These are phyloP conservation scores for Pistacia vera DNA, from an alignment of 345 rosid genomes.

Conservation along the genomic window DNA sequence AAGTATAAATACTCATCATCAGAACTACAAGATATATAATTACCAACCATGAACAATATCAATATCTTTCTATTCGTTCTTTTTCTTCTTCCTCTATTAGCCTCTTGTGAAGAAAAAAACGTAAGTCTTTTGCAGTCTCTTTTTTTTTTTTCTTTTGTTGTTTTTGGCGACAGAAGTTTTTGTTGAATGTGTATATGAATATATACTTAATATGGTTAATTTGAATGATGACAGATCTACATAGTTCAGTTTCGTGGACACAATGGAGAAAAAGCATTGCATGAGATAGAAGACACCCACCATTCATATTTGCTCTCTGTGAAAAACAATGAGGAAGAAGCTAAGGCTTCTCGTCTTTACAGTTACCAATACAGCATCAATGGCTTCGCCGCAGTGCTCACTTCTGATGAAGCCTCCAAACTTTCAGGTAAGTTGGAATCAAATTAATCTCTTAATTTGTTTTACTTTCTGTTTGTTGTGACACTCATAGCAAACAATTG, in stretches of 20 bases:
- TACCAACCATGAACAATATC: conserved; percentile 24
- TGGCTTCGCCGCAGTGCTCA: conserved; percentile 76
- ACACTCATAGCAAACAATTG: not conserved
- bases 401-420: conserved; percentile 64
- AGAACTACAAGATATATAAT: not conserved
- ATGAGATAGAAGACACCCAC: conserved; percentile 68
- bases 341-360: conserved; percentile 67
- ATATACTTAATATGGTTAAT: not conserved
- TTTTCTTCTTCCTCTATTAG: conserved; percentile 44
- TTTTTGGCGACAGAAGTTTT: not conserved
- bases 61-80: conserved; percentile 27
- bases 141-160: not conserved
- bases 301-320: conserved; percentile 59
- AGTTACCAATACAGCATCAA: conserved; percentile 92
- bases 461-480: not conserved
- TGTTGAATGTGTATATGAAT: not conserved
- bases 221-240: conserved; percentile 45
- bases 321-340: conserved; percentile 67
- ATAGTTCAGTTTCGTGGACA: conserved; percentile 72
- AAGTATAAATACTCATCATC: conserved; percentile 27
- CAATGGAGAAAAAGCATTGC: conserved; percentile 47
- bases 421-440: conserved; percentile 43
- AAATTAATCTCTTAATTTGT: not conserved
- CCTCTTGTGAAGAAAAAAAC: conserved; percentile 43
- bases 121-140: conserved; percentile 11